Evolutionary conservation across 768 basidiomycete genomes (phyloP), one percentile per base, ranked within the genome.

Genomic region (Rhizopogon sp.): DNA sequence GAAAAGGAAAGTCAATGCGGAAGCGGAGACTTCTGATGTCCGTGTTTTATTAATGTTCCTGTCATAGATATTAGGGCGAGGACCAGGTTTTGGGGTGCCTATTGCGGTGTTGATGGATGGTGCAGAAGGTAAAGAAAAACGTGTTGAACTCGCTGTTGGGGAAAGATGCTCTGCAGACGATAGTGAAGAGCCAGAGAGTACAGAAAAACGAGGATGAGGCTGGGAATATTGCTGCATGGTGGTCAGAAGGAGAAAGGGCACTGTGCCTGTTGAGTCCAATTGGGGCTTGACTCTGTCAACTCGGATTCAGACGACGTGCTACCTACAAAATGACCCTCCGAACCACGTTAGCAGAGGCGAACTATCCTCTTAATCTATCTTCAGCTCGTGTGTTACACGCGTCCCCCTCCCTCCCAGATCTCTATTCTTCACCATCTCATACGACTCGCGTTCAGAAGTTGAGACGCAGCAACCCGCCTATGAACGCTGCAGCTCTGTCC

Each of bases 1-100:
- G 71, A 98, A 94, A 55, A 98, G 78, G 67, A 97, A 98, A 0
- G 88, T 79, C 67, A 92, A 94, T 1, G 93, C 88, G 3, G 87
- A 79, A 5, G 85, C 77, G 14, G 90, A 88, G 50, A 96, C 91
- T 67, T 98, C 96, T 25, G 85, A 72, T 11, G 83, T 79, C 42
- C 90, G 84, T 2, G 90, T 85, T 77, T 94, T 96, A 77, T 90
- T 93, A 61, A 97, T 77, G 46, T 81, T 85, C 55, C 94, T 80
- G 64, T 98, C 96, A 71, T 96, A 92, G 58, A 98, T 93, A 60
- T 81, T 89, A 2, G 88, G 86, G 6, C 88, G 81, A 25, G 69
- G 68, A 17, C 63, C 60, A 1, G 73, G 62, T 50, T 67, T 73
- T 29, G 79, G 70, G 20, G 67, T 62, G 16, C 71, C 64, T 22